phyloP scores from a whole-genome alignment of 805 yeast genomes.

The Blastobotrys robertii region DNA sequence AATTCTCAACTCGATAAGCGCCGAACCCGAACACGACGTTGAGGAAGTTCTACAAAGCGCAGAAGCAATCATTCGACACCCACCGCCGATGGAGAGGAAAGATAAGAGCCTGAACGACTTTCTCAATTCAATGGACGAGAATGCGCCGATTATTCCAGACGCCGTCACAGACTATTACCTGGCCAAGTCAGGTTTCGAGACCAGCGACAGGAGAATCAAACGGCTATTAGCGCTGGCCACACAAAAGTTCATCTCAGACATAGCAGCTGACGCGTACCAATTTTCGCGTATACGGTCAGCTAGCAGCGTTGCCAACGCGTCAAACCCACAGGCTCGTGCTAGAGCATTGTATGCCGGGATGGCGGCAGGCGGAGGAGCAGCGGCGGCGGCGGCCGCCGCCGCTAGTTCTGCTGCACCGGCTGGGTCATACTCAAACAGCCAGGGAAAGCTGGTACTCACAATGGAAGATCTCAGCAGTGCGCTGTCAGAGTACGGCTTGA shows the following conservation, averaged over 20 bases:
- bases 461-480: slow-evolving; percentile 93
- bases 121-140: slow-evolving; percentile 81
- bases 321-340: slow-evolving; percentile 80
- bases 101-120: slow-evolving; percentile 54
- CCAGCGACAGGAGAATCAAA: slow-evolving; percentile 68
- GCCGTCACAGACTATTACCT: slow-evolving; percentile 90
- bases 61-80: slow-evolving; percentile 15
- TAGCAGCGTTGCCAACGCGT: slow-evolving; percentile 73
- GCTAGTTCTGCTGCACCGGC: slow-evolving; percentile 25
- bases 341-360: slow-evolving; percentile 64
- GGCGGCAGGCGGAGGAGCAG: slow-evolving; percentile 31
- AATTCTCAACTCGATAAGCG: slow-evolving; percentile 13
- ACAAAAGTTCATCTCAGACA: slow-evolving; percentile 87
- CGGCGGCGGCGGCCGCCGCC: slow-evolving; percentile 8
- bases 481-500: slow-evolving; percentile 83
- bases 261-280: slow-evolving; percentile 95
- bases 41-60: slow-evolving; percentile 11
- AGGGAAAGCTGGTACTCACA: slow-evolving; percentile 76
- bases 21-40: slow-evolving; percentile 23
- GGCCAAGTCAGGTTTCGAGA: slow-evolving; percentile 74
- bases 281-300: slow-evolving; percentile 87
- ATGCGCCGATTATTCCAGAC: slow-evolving; percentile 93
- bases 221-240: slow-evolving; percentile 88
- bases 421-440: slow-evolving; percentile 32
- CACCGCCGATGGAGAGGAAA: slow-evolving; percentile 18